Evolutionary conservation across 257 asterid species (phyloP), one percentile per base, ranked within the genome.

Genomic region (Gentiana straminea): DNA sequence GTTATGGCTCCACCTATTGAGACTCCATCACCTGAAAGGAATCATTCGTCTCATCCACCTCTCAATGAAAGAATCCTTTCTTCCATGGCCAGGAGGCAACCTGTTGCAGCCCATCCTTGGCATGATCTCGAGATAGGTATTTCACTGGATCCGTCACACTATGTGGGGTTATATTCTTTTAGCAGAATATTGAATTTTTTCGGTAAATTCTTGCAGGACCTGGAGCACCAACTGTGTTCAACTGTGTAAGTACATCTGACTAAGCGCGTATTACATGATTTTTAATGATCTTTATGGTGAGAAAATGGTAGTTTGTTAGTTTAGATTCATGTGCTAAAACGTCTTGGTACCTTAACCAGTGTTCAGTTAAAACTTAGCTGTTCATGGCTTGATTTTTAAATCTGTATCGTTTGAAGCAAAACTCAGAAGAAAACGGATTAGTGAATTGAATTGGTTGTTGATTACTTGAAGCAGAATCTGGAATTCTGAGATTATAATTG

Each of bases 91-190:
- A 79, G 94, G 70, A 85, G 87, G 77, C 46, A 41, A 41, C 55
- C 77, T 52, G 94, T 80, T 62, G 94, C 98, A 66, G 97, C 97
- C 62, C 98, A 92, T 79, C 97, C 97, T 7, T 87, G 98, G 98
- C 98, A 92, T 74, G 97, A 92, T 73, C 97, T 92, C 63, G 97
- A 88, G 82, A 83, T 88, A 57, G 97, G 97, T 85, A 73, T 54
- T 50, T 58, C 13, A 41, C 35, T 33, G 55, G 45, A 50, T 65
- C 61, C 68, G 24, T 24, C 24, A 24, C 24, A 24, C 52, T 58
- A 54, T 41, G n/a, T 53, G 51, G 44, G 24, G 33, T 52, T 35
- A 54, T 57, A 48, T 41, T 5, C 35, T 32, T 36, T 62, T 37
- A 35, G 49, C n/a, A 9, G 15, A 36, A 69, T 13, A 53, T 38